A percentile compares a stretch with the other conserved stretches of the same genome.
Conservation (phyloP, 169 alveolate genomes). For the Plasmodium vinckei region DNA sequence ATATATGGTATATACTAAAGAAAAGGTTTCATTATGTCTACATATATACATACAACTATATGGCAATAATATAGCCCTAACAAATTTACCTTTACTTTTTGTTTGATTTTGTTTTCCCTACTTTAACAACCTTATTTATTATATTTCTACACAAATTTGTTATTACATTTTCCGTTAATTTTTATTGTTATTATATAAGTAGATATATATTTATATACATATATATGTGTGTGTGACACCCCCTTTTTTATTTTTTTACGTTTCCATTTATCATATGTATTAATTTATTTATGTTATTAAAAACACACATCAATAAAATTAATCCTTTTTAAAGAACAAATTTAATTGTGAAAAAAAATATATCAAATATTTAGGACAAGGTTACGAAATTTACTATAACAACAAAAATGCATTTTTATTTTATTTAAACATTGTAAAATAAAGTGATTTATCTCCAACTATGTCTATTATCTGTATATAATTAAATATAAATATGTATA, state of each 20-base stretch:
- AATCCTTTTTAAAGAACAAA: not conserved
- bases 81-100: too few relatives aligned
- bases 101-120: too few relatives aligned
- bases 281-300: not conserved
- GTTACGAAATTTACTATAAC: too few relatives aligned
- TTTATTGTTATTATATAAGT: too few relatives aligned
- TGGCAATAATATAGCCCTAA: too few relatives aligned
- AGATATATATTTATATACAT: too few relatives aligned
- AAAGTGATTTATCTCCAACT: conserved; percentile 32
- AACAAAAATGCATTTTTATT: conserved; percentile 13
- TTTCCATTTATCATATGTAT: not conserved
- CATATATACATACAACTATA: not conserved
- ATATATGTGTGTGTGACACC: too few relatives aligned
- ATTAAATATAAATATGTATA: conserved; percentile 10
- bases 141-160: too few relatives aligned
- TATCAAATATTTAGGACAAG: not conserved
- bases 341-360: not conserved
- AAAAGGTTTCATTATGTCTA: too few relatives aligned
- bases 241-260: not conserved
- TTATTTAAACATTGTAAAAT: conserved; percentile 43
- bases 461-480: conserved; percentile 41
- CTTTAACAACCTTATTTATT: too few relatives aligned
- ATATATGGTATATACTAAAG: not conserved
- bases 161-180: too few relatives aligned
- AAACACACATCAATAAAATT: not conserved